These are phyloP conservation scores for Fistulinella cinereoalba DNA, from an alignment of 1,284 basidiomycete genomes.

Conservation along the genomic window DNA sequence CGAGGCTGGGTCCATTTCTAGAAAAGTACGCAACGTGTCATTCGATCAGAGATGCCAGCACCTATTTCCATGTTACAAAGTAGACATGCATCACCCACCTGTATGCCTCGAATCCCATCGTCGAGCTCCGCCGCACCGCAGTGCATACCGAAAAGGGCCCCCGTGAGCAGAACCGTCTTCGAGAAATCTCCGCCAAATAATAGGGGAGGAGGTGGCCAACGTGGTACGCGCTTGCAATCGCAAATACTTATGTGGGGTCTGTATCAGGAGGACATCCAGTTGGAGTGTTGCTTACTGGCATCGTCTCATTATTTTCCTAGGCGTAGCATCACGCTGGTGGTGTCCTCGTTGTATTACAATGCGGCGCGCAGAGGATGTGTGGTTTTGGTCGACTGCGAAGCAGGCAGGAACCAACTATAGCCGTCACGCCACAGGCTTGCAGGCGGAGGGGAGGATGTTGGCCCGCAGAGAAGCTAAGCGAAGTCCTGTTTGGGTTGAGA, in stretches of 20 bases:
- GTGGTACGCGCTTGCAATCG: slow-evolving; percentile 21
- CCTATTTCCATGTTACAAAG: slow-evolving; percentile 12
- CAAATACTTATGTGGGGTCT: slow-evolving; percentile 24
- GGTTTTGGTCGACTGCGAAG: slow-evolving; percentile 26
- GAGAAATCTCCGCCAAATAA: slow-evolving; percentile 29
- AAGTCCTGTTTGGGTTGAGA: slow-evolving; percentile 20
- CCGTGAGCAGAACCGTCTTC: slow-evolving; percentile 13
- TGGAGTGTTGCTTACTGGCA: slow-evolving; percentile 23
- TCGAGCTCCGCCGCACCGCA: slow-evolving; percentile 21
- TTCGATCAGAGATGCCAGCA: slow-evolving; percentile 18
- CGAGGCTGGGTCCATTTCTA: slow-evolving; percentile 18
- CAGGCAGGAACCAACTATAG: slow-evolving; percentile 23
- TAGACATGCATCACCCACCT: slow-evolving; percentile 29
- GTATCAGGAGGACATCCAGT: slow-evolving; percentile 10
- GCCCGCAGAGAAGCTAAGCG: slow-evolving; percentile 30
- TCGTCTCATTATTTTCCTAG: slow-evolving; percentile 24
- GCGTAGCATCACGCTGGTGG: slow-evolving; percentile 34
- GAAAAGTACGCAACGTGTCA: slow-evolving; percentile 30
- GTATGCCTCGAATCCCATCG: slow-evolving; percentile 21
- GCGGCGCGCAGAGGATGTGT: slow-evolving; percentile 25
- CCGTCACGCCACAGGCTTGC: slow-evolving; percentile 30
- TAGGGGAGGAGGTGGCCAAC: slow-evolving; percentile 19
- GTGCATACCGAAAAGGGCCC: slow-evolving; percentile 20
- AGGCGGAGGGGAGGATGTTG: slow-evolving; percentile 27
- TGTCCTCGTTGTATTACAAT: slow-evolving; percentile 26